Evolutionary conservation across 345 rosid species (phyloP).

Genomic region (Sonneratia caseolaris): DNA sequence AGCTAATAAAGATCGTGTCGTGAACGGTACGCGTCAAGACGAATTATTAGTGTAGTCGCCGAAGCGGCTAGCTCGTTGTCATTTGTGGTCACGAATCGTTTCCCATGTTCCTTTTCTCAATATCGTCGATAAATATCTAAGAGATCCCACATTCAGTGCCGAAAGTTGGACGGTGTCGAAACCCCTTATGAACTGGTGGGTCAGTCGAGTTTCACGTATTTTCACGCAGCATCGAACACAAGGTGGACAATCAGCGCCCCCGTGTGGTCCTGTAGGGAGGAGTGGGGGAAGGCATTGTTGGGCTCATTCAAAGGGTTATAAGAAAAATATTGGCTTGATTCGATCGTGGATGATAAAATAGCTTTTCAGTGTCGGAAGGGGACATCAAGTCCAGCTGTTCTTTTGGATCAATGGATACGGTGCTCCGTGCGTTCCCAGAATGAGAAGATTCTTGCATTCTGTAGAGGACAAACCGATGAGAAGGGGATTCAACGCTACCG

Average conservation of each 20-base stretch:
- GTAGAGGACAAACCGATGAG: background rate
- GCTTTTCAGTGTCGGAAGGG: background rate
- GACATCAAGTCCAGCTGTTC: background rate
- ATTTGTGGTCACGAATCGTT: background rate
- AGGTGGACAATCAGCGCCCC: background rate
- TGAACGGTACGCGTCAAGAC: too few relatives aligned
- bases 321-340: background rate
- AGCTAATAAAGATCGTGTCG: too few relatives aligned
- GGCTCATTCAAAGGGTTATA: background rate
- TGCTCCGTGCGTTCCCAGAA: background rate
- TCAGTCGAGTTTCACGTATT: too few relatives aligned
- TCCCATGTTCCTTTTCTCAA: background rate
- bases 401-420: background rate
- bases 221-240: background rate
- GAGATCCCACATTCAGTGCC: background rate
- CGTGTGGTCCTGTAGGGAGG: background rate
- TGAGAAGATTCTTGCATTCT: background rate
- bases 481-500: background rate
- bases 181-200: too few relatives aligned
- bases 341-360: background rate
- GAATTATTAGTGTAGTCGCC: background rate
- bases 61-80: background rate
- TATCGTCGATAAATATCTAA: background rate
- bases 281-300: background rate
- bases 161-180: background rate